Evolutionary conservation across 371 early-diverging fungal species (phyloP), one percentile per base, ranked within the genome.

Genomic region (Blakeslea trispora): DNA sequence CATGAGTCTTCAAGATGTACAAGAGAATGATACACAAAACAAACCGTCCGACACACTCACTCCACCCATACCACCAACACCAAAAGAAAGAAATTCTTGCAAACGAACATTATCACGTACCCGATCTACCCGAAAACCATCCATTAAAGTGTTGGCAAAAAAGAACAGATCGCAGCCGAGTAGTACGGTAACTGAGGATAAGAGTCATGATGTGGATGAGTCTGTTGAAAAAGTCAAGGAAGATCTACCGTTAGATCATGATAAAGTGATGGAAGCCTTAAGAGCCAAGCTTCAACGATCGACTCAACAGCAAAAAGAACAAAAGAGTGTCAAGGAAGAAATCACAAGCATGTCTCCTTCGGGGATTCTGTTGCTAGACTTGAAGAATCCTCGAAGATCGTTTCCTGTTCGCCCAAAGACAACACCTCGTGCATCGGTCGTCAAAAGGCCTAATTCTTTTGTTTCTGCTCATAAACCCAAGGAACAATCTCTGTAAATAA

Each of bases 291-390:
- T 71, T 28, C 61, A 67, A 42, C 55, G 71, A 50, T 66, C 68
- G 14, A 62, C 46, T 18, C 59, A 61, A 15, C 64, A 63, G 50
- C 63, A 62, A 46, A 61, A 62, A 22, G 58, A 63, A 49, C 52
- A 54, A 47, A 61, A 59, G 41, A 41, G 49, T 21, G 53, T 44
- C n/a, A 59, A 55, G 35, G 61, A 73, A 31, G 57, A 65, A 45
- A 48, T 63, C 2, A 56, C 58, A 14, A 66, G 61, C 37, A 72
- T 72, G 76, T 76, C 76, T 21, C 76, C 72, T 23, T 59, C 70
- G 4, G 76, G 76, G 28, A 68, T 76, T 7, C 48, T 76, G n/a
- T 54, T 76, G 13, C 58, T 76, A 13, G 76, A 76, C 48, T 51
- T 76, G 11, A 76, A 76, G 37, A 70, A 76, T 24, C 73, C 73